These are phyloP conservation scores for Marsdenia floribunda DNA, from an alignment of 257 asterid genomes.

Conservation along the genomic window DNA sequence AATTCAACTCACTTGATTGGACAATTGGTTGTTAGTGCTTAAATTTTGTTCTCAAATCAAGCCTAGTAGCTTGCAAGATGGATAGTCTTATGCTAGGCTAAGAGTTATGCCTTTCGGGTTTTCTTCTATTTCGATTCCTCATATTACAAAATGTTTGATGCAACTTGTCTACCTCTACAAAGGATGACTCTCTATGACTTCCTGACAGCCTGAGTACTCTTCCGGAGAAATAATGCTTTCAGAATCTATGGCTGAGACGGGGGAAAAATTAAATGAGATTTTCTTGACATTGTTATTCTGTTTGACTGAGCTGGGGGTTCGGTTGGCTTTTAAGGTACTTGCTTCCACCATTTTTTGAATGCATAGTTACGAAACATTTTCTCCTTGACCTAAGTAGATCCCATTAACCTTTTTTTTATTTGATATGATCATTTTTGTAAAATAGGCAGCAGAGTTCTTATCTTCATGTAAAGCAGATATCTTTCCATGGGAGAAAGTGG, in stretches of 20 bases:
- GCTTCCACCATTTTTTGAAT: background rate
- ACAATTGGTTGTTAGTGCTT: no score
- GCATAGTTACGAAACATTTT: background rate
- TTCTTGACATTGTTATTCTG: constrained; percentile 44
- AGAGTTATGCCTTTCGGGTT: background rate
- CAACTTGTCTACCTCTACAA: background rate
- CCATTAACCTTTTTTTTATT: background rate
- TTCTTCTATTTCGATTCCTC: background rate
- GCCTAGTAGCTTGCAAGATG: background rate
- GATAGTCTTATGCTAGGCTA: background rate
- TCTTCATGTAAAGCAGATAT: constrained; percentile 30
- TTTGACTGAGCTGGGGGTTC: constrained; percentile 61
- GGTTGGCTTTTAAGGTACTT: constrained; percentile 74
- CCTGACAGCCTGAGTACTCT: constrained; percentile 39
- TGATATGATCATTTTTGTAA: background rate
- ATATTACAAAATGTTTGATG: background rate
- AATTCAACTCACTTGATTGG: no score
- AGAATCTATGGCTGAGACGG: constrained; percentile 29
- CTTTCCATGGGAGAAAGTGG: constrained; percentile 41
- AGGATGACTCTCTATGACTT: constrained; percentile 2
- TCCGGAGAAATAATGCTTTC: constrained; percentile 26
- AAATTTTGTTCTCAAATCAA: background rate
- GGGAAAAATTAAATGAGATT: constrained; percentile 36
- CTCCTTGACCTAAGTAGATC: background rate
- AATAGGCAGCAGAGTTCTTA: constrained; percentile 65